Evolutionary conservation across 2,329 filamentous ascomycete species (phyloP).

Genomic region (Claviceps sp.): DNA sequence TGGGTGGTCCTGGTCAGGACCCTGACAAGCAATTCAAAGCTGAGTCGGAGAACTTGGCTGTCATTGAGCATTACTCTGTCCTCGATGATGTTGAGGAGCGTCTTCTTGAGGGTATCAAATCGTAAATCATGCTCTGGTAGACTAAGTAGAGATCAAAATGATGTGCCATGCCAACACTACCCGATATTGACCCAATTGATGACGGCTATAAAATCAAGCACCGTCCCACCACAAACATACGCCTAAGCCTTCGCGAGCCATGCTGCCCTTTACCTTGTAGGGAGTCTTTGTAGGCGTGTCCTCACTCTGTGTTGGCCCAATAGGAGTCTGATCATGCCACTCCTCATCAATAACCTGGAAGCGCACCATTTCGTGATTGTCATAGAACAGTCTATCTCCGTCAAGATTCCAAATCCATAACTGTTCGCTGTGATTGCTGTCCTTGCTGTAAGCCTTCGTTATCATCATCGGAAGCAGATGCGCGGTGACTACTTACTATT

Average conservation of each 20-base stretch:
- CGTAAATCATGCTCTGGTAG: conserved; percentile 17
- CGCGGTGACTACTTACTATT: conserved; percentile 49
- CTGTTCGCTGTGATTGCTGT: conserved; percentile 58
- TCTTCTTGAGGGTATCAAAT: conserved; percentile 45
- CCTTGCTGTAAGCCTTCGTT: conserved; percentile 1
- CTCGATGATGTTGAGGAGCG: conserved; percentile 79
- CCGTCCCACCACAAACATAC: conserved; percentile 52
- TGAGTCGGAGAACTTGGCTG: conserved; percentile 90
- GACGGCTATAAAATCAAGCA: conserved; percentile 7
- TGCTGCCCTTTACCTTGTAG: conserved; percentile 54
- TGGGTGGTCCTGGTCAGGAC: conserved; percentile 87
- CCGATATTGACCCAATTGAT: conserved; percentile 2
- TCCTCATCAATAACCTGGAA: conserved; percentile 77
- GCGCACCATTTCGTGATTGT: conserved; percentile 77
- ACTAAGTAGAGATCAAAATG: conserved; percentile 9
- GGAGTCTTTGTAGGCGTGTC: conserved; percentile 51
- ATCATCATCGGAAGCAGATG: background rate
- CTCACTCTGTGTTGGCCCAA: conserved; percentile 49
- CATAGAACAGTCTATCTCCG: conserved; percentile 66
- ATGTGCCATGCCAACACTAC: conserved; percentile 1
- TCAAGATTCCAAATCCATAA: conserved; percentile 78
- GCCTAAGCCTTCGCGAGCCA: conserved; percentile 49
- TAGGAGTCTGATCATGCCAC: conserved; percentile 80
- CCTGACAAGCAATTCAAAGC: conserved; percentile 88
- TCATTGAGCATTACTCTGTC: conserved; percentile 87